Evolutionary conservation across 1,139 yeast species (phyloP).

Genomic region (Candida sanyaensis): DNA sequence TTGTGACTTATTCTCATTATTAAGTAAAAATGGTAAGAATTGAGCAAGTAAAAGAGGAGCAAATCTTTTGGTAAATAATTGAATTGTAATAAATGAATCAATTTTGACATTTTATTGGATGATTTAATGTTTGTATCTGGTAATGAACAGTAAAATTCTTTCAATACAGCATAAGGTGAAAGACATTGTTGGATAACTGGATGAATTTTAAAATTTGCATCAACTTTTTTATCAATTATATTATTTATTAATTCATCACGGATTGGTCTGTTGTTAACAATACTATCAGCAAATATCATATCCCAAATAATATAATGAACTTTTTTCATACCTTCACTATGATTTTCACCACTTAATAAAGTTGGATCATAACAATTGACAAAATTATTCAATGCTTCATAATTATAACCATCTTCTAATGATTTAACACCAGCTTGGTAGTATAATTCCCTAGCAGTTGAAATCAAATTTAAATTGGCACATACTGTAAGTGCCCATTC

Average conservation of each 20-base stretch:
- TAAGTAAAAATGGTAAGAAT: constrained; percentile 43
- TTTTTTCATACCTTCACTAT: constrained; percentile 35
- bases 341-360: constrained; percentile 16
- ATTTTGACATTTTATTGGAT: constrained; percentile 27
- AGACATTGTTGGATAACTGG: constrained; percentile 66
- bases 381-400: constrained; percentile 70
- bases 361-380: constrained; percentile 61
- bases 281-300: constrained; percentile 58
- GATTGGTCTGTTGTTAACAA: constrained; percentile 54
- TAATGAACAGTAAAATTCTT: constrained; percentile 45
- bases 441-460: constrained; percentile 55
- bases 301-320: constrained; percentile 48
- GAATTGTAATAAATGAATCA: constrained; percentile 62
- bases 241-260: constrained; percentile 58
- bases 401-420: constrained; percentile 42
- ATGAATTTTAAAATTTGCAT: constrained; percentile 39
- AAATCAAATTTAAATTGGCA: constrained; percentile 44
- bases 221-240: constrained; percentile 45
- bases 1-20: constrained; percentile 24
- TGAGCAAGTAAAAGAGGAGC: constrained; percentile 54
- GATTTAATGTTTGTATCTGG: constrained; percentile 19
- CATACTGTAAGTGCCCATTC: constrained; percentile 75
- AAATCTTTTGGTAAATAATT: constrained; percentile 64
- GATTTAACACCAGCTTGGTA: constrained; percentile 43
- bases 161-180: constrained; percentile 72